A percentile compares a stretch with the other conserved stretches of the same genome.
Conservation (phyloP, 75 land plant species). For the Gnetum montanum region DNA sequence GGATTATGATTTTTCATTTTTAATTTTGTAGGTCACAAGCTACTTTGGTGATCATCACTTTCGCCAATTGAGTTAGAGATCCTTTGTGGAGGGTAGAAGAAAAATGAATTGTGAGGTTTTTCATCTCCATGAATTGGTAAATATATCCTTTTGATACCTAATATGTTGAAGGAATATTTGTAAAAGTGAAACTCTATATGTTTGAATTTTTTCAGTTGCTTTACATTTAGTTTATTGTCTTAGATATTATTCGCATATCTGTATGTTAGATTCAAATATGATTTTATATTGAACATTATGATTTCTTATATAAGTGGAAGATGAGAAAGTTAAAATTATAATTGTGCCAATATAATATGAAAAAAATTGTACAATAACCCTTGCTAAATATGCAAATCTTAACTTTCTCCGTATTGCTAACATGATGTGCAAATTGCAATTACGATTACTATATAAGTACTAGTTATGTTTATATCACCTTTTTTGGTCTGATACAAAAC, state of each 20-base stretch:
- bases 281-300: background rate
- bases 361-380: too few relatives aligned
- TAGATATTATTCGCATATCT: background rate
- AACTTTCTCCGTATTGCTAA: too few relatives aligned
- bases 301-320: background rate
- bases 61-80: background rate
- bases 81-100: background rate
- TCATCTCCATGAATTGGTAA: slow-evolving; percentile 72
- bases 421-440: too few relatives aligned
- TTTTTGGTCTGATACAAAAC: too few relatives aligned
- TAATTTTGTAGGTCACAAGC: too few relatives aligned
- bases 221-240: background rate
- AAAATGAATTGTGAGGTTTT: slow-evolving; percentile 84
- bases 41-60: too few relatives aligned
- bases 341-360: too few relatives aligned
- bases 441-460: too few relatives aligned
- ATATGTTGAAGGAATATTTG: background rate
- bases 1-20: too few relatives aligned
- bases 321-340: background rate
- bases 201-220: background rate
- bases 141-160: background rate
- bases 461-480: too few relatives aligned
- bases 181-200: background rate
- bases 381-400: too few relatives aligned
- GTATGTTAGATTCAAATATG: background rate